These are phyloP conservation scores for Thozetella sp. DNA, from an alignment of 495 filamentous ascomycete genomes.

Conservation along the genomic window DNA sequence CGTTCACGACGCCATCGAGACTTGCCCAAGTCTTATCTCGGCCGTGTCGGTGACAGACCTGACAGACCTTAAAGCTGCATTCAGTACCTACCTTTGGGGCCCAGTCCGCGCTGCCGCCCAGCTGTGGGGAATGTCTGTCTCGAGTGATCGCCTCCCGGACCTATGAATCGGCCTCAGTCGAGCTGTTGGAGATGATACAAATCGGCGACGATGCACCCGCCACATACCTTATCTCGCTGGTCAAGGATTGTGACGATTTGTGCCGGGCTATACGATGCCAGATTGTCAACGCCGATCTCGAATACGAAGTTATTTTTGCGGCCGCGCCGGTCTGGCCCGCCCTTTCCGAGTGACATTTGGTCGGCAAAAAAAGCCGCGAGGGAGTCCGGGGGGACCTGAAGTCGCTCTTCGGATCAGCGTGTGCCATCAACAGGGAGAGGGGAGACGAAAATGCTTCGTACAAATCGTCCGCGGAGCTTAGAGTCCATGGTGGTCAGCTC, in stretches of 20 bases:
- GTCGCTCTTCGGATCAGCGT: not conserved
- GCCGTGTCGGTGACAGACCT: conserved; percentile 44
- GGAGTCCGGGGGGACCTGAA: conserved; percentile 26
- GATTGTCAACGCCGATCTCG: conserved; percentile 50
- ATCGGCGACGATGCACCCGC: not conserved
- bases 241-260: conserved; percentile 39
- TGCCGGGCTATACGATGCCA: conserved; percentile 39
- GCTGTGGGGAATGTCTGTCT: conserved; percentile 9
- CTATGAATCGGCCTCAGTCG: conserved; percentile 11
- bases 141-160: conserved; percentile 21
- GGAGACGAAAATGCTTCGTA: no score
- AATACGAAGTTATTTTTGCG: conserved; percentile 41
- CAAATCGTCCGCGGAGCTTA: conserved; percentile 22
- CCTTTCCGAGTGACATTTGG: conserved; percentile 24
- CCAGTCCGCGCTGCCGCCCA: conserved; percentile 29
- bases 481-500: conserved; percentile 43
- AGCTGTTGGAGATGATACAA: not conserved
- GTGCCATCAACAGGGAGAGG: no score
- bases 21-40: conserved; percentile 46
- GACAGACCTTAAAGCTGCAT: conserved; percentile 57
- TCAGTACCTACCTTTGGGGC: conserved; percentile 32
- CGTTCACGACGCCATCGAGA: conserved; percentile 48
- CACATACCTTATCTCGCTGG: conserved; percentile 40
- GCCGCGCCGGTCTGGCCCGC: conserved; percentile 33
- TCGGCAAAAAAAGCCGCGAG: conserved; percentile 19